These are phyloP conservation scores for Chrysosporium keratinophilum DNA, from an alignment of 2,329 filamentous ascomycete species.

Conservation along the genomic window DNA sequence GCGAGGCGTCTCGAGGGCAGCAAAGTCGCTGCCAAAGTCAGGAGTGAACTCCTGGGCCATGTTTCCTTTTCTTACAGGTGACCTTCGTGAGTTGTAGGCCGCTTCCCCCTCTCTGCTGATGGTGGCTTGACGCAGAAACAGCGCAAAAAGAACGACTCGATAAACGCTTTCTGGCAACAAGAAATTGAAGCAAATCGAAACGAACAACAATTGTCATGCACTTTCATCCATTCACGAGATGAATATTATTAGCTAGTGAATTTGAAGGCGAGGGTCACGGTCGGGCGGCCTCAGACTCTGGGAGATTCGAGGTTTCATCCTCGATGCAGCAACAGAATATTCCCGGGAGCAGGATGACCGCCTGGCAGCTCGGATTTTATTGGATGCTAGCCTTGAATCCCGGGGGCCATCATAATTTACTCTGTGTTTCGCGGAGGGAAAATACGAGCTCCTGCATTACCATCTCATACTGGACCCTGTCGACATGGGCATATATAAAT, in stretches of 20 bases:
- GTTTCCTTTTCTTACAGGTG: not conserved
- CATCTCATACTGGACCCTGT: not conserved
- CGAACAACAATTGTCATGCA: not conserved
- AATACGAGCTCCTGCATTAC: conserved; percentile 9
- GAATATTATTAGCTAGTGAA: not conserved
- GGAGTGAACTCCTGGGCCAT: conserved; percentile 16
- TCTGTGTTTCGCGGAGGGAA: conserved; percentile 1
- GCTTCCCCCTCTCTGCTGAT: conserved; percentile 1
- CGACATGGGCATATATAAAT: too few species aligned
- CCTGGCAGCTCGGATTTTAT: conserved; percentile 6
- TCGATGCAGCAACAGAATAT: not conserved
- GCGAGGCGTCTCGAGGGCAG: conserved; percentile 27
- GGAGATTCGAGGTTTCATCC: conserved; percentile 6
- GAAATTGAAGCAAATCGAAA: not conserved
- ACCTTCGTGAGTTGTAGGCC: not conserved
- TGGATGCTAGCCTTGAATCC: conserved; percentile 1
- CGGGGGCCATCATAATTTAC: conserved; percentile 1
- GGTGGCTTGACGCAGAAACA: not conserved
- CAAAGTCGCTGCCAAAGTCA: conserved; percentile 12
- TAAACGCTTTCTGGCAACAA: not conserved
- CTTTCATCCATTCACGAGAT: not conserved
- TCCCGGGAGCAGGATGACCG: conserved; percentile 6
- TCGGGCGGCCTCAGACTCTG: not conserved
- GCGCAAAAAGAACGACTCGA: not conserved
- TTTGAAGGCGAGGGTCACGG: not conserved